Percentiles rank a stretch among this genome's conserved stretches.
Evolutionary conservation across 2,329 filamentous ascomycete genomes (phyloP).

Genomic region (Didymellaceae sp.): DNA sequence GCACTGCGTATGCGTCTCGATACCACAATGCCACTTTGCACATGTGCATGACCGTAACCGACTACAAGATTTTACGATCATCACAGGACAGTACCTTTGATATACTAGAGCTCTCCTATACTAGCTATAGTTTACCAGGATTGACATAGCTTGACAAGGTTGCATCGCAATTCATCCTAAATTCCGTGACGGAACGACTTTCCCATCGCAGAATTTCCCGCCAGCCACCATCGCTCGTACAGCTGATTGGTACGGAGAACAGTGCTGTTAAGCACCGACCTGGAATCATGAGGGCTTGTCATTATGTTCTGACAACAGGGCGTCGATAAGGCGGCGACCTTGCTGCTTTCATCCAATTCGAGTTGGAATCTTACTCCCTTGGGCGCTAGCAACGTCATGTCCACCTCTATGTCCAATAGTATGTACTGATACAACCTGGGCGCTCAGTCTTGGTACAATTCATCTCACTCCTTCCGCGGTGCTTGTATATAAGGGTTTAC

Average conservation of each 20-base stretch:
- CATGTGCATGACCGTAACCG: too few relatives aligned
- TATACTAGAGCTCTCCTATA: too few relatives aligned
- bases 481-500: background rate
- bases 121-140: too few relatives aligned
- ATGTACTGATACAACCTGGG: background rate
- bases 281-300: background rate
- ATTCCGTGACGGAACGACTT: background rate
- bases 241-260: slow-evolving; percentile 5
- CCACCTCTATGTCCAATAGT: background rate
- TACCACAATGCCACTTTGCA: too few relatives aligned
- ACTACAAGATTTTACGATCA: too few relatives aligned
- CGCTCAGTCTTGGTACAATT: background rate
- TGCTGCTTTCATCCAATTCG: slow-evolving; percentile 7
- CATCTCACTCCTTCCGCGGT: too few relatives aligned
- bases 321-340: background rate
- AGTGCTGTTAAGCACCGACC: background rate
- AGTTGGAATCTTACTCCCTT: background rate
- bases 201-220: slow-evolving; percentile 4
- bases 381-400: slow-evolving; percentile 6
- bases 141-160: too few relatives aligned
- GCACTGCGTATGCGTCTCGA: background rate
- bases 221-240: background rate
- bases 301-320: background rate
- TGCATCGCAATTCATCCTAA: background rate
- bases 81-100: too few relatives aligned